A percentile compares a stretch with the other conserved stretches of the same genome.
Conservation (phyloP, 441 rosid species). For the Biscutella auriculata region DNA sequence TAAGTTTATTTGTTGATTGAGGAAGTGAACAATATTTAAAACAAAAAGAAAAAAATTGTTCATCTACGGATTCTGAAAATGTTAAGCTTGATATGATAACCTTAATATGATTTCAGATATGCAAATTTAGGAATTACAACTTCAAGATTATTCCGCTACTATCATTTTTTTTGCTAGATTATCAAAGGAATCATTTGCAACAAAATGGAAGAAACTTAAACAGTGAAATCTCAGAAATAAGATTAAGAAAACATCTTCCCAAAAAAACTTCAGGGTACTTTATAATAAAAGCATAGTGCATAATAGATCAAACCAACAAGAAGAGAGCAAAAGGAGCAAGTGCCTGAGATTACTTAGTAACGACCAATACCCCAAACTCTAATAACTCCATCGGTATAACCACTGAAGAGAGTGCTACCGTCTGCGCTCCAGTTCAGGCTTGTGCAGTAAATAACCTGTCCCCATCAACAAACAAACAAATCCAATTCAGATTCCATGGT, state of each 20-base stretch:
- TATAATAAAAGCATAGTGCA: background rate
- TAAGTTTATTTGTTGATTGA: no score
- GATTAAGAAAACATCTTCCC: constrained; percentile 7
- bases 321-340: background rate
- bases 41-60: no score
- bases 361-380: constrained; percentile 98
- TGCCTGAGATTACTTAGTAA: constrained; percentile 28
- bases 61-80: no score
- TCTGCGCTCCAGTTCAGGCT: constrained; percentile 90
- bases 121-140: background rate
- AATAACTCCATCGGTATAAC: constrained; percentile 90
- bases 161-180: background rate
- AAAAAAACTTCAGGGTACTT: constrained; percentile 11
- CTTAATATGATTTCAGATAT: no score
- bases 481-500: background rate
- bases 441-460: constrained; percentile 82
- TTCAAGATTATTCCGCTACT: background rate
- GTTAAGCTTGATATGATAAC: no score
- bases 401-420: constrained; percentile 93
- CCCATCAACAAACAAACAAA: background rate
- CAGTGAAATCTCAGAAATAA: background rate
- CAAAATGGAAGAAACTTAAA: background rate
- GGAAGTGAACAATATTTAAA: no score
- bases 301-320: background rate
- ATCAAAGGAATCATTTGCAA: background rate